These are phyloP conservation scores for Coniochaeta hoffmannii DNA, from an alignment of 2,329 filamentous ascomycete species.

Conservation along the genomic window DNA sequence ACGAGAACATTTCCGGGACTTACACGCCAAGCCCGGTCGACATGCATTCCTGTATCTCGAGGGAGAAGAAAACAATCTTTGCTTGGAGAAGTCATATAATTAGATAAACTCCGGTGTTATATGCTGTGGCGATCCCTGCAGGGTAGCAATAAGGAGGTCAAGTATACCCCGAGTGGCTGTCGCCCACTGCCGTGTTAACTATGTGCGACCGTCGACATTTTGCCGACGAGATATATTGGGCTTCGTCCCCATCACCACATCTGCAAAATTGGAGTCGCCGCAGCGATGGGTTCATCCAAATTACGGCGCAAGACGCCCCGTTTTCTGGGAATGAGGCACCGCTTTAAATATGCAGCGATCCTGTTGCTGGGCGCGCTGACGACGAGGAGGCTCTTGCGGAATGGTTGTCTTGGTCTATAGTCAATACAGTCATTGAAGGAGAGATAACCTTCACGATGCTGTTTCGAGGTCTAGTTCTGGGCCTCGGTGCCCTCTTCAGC, in stretches of 20 bases:
- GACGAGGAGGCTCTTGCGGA: neutral
- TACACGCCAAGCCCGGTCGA: too few species aligned
- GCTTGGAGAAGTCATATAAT: neutral
- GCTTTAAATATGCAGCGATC: neutral
- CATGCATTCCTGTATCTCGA: too few species aligned
- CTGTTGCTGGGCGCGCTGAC: neutral
- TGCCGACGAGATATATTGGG: neutral
- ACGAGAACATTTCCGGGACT: too few species aligned
- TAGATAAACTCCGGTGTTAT: neutral
- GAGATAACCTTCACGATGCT: neutral
- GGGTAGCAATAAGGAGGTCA: neutral
- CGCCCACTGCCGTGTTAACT: neutral
- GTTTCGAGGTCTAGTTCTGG: neutral
- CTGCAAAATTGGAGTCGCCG: neutral
- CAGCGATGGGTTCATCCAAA: neutral
- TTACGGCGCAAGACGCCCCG: neutral
- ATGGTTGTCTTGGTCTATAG: neutral
- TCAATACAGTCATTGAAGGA: neutral
- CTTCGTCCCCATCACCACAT: neutral
- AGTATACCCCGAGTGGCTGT: neutral
- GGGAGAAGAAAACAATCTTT: too few species aligned
- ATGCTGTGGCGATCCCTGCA: neutral
- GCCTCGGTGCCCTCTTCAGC: neutral
- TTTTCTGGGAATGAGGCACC: neutral
- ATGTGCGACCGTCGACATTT: neutral